A percentile compares a stretch with the other conserved stretches of the same genome.
Evolutionary conservation across 306 rosid species (phyloP).

Genomic region (Abrus precatorius): DNA sequence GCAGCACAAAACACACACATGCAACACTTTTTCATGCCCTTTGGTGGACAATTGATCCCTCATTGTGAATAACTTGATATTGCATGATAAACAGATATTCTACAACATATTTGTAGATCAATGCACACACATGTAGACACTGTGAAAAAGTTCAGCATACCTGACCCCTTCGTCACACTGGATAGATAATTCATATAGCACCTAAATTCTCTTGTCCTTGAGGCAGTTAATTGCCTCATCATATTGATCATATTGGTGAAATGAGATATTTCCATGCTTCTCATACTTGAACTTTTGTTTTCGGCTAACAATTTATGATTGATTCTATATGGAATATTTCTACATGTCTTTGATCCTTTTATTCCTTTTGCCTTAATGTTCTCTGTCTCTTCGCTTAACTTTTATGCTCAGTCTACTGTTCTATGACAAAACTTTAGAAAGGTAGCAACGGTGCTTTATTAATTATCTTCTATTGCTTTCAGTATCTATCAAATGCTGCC

Average conservation of each 20-base stretch:
- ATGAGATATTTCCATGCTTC: slow-evolving; percentile 22
- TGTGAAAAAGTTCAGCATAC: background rate
- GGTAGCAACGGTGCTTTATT: slow-evolving; percentile 25
- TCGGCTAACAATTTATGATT: background rate
- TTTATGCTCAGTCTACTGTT: slow-evolving; percentile 39
- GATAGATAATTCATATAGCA: background rate
- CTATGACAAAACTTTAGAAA: slow-evolving; percentile 16
- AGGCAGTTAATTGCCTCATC: background rate
- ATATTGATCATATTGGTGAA: slow-evolving; percentile 27
- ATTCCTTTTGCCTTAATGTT: slow-evolving; percentile 22
- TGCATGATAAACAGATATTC: background rate
- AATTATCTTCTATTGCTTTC: slow-evolving; percentile 51
- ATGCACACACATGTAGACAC: background rate
- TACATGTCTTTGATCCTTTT: slow-evolving; percentile 9
- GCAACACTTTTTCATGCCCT: background rate
- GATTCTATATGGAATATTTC: background rate
- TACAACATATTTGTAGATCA: background rate
- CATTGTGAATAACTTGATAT: slow-evolving; percentile 7
- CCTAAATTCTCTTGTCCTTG: background rate
- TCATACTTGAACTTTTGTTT: background rate
- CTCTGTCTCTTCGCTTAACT: background rate
- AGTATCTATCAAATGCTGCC: slow-evolving; percentile 98
- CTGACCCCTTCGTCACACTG: background rate
- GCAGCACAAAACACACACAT: background rate
- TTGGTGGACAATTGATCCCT: slow-evolving; percentile 3